phyloP scores from a whole-genome alignment of 768 basidiomycete species.

The Mycena capillaripes region DNA sequence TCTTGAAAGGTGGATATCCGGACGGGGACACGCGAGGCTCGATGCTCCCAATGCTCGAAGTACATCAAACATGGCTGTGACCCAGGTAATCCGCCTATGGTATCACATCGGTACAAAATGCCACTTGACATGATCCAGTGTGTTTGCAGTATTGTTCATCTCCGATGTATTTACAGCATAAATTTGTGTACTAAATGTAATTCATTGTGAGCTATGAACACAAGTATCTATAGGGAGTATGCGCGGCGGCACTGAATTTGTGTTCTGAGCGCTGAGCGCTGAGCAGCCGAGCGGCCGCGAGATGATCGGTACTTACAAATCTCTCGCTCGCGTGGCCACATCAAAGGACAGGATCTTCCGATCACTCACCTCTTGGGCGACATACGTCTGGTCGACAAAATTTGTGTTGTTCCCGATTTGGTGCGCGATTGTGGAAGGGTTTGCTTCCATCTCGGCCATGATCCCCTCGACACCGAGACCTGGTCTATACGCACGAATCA shows the following conservation, averaged over 20 bases:
- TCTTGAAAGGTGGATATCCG: background rate
- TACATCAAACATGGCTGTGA: constrained; percentile 7
- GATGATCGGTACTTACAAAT: too few species aligned
- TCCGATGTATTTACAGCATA: too few species aligned
- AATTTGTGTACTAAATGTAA: too few species aligned
- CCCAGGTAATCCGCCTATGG: background rate
- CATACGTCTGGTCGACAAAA: constrained; percentile 67
- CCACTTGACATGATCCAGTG: background rate
- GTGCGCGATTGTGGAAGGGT: constrained; percentile 36
- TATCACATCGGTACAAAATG: background rate
- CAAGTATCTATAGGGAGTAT: too few species aligned
- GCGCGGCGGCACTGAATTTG: too few species aligned
- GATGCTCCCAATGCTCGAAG: background rate
- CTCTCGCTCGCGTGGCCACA: too few species aligned
- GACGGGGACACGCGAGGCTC: background rate
- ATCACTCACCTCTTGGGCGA: constrained; percentile 37
- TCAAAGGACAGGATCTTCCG: too few species aligned
- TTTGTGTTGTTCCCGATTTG: constrained; percentile 65
- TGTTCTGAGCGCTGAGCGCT: too few species aligned
- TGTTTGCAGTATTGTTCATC: background rate
- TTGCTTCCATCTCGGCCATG: constrained; percentile 45
- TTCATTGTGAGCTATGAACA: too few species aligned
- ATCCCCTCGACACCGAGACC: constrained; percentile 52
- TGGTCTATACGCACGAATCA: constrained; percentile 36
- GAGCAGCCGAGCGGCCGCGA: too few species aligned